phyloP scores from a whole-genome alignment of 1,139 yeast genomes.

The Pichia sp. region DNA sequence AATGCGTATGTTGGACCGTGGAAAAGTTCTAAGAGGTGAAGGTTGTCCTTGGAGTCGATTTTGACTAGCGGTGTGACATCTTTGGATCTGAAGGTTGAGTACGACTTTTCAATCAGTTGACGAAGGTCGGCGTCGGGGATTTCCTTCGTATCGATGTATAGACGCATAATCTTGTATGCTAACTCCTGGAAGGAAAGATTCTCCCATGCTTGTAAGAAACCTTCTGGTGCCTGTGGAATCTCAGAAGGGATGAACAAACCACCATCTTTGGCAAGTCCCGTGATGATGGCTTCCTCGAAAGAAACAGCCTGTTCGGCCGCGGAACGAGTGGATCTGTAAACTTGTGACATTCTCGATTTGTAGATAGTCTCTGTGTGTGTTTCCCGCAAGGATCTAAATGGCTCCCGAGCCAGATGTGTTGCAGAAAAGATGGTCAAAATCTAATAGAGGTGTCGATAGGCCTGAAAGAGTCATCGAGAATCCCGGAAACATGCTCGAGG shows the following conservation, averaged over 20 bases:
- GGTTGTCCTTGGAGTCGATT: slow-evolving; percentile 45
- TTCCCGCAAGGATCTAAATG: too few species aligned
- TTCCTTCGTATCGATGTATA: slow-evolving; percentile 67
- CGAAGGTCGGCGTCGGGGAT: slow-evolving; percentile 68
- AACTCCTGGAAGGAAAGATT: slow-evolving; percentile 74
- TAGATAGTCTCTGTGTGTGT: not conserved
- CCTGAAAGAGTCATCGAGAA: not conserved
- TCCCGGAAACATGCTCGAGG: not conserved
- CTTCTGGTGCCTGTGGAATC: slow-evolving; percentile 65
- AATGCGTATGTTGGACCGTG: slow-evolving; percentile 99
- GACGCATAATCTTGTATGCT: slow-evolving; percentile 80
- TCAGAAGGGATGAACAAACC: slow-evolving; percentile 86
- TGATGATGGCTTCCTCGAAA: slow-evolving; percentile 89
- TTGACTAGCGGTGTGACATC: slow-evolving; percentile 81
- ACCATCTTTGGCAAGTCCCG: slow-evolving; percentile 94
- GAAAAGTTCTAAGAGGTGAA: slow-evolving; percentile 84
- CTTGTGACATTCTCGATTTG: slow-evolving; percentile 37
- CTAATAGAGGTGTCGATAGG: not conserved
- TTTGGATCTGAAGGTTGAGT: slow-evolving; percentile 81
- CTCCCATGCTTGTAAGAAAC: slow-evolving; percentile 65
- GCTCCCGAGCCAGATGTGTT: too few species aligned
- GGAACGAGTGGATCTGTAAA: slow-evolving; percentile 87
- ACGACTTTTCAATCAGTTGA: slow-evolving; percentile 61
- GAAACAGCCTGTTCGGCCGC: slow-evolving; percentile 51
- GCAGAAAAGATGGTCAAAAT: not conserved